Evolutionary conservation across 1,284 basidiomycete genomes (phyloP).

Genomic region (Rhodotorula sp.): DNA sequence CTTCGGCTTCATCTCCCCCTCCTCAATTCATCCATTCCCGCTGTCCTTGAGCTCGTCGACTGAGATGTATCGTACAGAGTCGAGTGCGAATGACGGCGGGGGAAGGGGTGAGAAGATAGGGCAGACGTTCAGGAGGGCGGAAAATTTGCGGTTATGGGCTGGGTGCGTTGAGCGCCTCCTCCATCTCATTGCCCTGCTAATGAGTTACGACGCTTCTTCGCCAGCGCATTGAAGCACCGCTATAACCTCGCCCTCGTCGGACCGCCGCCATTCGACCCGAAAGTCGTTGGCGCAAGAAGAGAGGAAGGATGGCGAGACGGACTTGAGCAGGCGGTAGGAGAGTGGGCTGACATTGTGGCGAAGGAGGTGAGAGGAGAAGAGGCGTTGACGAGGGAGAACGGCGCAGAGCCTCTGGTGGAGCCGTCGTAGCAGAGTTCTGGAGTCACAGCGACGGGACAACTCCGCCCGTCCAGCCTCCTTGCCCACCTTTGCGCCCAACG

Average conservation of each 20-base stretch:
- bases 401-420: too few relatives aligned
- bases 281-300: slow-evolving; percentile 60
- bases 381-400: too few relatives aligned
- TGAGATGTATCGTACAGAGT: slow-evolving; percentile 52
- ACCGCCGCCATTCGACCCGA: slow-evolving; percentile 66
- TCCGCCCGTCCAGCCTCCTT: too few relatives aligned
- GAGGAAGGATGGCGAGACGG: too few relatives aligned
- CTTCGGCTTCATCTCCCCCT: slow-evolving; percentile 79
- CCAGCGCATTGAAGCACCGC: slow-evolving; percentile 72
- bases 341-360: too few relatives aligned
- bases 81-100: slow-evolving; percentile 41
- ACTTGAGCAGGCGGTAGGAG: too few relatives aligned
- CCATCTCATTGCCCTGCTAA: too few relatives aligned
- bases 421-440: too few relatives aligned
- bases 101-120: slow-evolving; percentile 49
- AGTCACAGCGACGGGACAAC: too few relatives aligned
- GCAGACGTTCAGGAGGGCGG: slow-evolving; percentile 77
- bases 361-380: too few relatives aligned
- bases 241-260: slow-evolving; percentile 66
- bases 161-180: slow-evolving; percentile 58
- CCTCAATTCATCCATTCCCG: slow-evolving; percentile 74
- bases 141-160: slow-evolving; percentile 76
- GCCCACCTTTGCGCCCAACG: neutral
- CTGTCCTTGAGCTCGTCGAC: slow-evolving; percentile 8
- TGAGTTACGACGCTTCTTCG: neutral